Evolutionary conservation across 75 land plant genomes (phyloP), one percentile per base, ranked within the genome.

Genomic region (Cryptomeria japonica): DNA sequence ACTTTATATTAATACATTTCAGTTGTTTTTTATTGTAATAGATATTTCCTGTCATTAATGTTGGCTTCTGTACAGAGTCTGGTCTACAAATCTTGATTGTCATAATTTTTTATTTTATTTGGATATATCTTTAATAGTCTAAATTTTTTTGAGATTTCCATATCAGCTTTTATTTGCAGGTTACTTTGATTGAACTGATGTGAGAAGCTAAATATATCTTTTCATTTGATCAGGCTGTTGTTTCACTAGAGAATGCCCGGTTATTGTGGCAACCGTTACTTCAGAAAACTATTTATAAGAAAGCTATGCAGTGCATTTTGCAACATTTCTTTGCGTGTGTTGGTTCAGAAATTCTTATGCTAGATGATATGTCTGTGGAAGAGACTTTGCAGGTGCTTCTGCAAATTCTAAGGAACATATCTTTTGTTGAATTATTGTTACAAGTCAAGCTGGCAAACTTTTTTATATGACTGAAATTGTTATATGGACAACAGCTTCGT

Each of bases 361-460:
- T 97, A 73, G 97, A 96, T 91, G 99, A 98, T 86, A 92, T 98
- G 86, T 96, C 97, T 64, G 97, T 94, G 31, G 97, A 95, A 75
- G 99, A 98, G 87, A 93, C 97, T 88, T 92, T 93, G 55, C 94
- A 98, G 99, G 99, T 98, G 19, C 44, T 47, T 36, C 46, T 38
- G 2, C 15, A 77, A 82, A 82, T 6, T 82, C 53, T 82, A 2
- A 28, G 42, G 51, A 25, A 82, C 14, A 82, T 28, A n/a, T 46
- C 11, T 41, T 13, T 82, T 44, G 5, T 32, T 25, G 3, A 46
- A 46, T 82, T 82, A 44, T 28, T 28, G 31, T 44, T 86, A 31
- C 34, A 42, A 16, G 22, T 70, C 28, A 68, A 10, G 31, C 53
- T 88, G n/a, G 39, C 53, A 37, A 39, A 39, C 15, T 86, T 68